These are phyloP conservation scores for Pichia ethanolica DNA, from an alignment of 805 yeast species.

Conservation along the genomic window DNA sequence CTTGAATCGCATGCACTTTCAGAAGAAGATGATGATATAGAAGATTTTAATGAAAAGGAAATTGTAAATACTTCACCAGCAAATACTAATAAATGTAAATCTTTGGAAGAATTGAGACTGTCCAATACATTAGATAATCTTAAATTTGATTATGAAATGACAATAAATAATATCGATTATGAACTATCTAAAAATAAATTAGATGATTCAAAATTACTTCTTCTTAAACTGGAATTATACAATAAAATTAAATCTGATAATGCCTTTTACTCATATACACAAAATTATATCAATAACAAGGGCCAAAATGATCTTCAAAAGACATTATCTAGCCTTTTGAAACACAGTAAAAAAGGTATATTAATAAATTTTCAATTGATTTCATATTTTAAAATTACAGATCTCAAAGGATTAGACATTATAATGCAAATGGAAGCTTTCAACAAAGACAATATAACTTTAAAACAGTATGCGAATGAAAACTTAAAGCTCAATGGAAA, in stretches of 20 bases:
- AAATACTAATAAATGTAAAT: neutral
- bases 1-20: conserved; percentile 11
- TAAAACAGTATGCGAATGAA: neutral
- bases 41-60: neutral
- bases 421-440: neutral
- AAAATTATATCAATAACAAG: neutral
- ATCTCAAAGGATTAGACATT: neutral
- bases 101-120: neutral
- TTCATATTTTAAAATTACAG: neutral
- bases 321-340: neutral
- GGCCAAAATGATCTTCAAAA: neutral
- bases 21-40: neutral
- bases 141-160: conserved; percentile 5
- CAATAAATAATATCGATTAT: neutral
- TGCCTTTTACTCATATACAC: neutral
- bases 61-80: neutral
- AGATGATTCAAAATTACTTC: neutral
- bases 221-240: neutral
- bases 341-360: neutral
- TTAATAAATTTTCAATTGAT: conserved; percentile 1
- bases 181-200: neutral
- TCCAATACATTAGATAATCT: neutral
- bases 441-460: neutral
- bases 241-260: neutral
- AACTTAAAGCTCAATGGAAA: neutral